phyloP scores from a whole-genome alignment of 352 stramenopile species.

The Pythium rishiriense region DNA sequence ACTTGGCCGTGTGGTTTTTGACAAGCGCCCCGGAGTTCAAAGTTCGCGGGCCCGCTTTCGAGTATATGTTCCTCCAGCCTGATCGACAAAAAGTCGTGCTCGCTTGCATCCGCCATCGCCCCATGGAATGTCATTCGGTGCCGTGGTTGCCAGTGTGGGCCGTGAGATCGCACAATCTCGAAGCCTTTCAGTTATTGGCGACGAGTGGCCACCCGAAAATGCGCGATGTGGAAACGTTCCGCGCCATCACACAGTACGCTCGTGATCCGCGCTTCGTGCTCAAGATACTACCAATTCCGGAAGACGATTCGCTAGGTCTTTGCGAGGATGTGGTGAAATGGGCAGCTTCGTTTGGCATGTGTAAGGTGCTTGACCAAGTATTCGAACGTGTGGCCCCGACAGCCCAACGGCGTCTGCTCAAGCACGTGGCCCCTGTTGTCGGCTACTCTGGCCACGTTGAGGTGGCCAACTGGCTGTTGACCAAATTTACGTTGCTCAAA shows the following conservation, averaged over 20 bases:
- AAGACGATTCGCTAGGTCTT: neutral
- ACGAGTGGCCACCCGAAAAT: neutral
- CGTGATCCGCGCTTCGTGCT: neutral
- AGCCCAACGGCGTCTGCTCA: neutral
- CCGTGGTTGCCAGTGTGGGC: neutral
- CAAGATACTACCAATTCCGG: neutral
- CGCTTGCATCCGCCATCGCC: neutral
- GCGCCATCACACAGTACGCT: neutral
- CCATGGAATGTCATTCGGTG: neutral
- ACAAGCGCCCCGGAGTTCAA: no score
- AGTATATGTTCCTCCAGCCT: neutral
- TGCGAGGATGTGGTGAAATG: neutral
- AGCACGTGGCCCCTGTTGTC: neutral
- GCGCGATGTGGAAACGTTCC: neutral
- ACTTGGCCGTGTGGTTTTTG: neutral
- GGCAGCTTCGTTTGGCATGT: neutral
- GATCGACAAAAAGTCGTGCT: neutral
- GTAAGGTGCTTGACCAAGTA: neutral
- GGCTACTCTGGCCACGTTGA: neutral
- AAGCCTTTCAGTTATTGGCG: neutral
- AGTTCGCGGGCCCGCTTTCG: no score
- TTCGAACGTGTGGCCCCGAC: neutral
- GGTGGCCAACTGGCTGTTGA: neutral
- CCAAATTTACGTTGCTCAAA: no score
- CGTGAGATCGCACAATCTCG: neutral